Evolutionary conservation across 1,284 basidiomycete species (phyloP).

Genomic region (Melampsora americana): DNA sequence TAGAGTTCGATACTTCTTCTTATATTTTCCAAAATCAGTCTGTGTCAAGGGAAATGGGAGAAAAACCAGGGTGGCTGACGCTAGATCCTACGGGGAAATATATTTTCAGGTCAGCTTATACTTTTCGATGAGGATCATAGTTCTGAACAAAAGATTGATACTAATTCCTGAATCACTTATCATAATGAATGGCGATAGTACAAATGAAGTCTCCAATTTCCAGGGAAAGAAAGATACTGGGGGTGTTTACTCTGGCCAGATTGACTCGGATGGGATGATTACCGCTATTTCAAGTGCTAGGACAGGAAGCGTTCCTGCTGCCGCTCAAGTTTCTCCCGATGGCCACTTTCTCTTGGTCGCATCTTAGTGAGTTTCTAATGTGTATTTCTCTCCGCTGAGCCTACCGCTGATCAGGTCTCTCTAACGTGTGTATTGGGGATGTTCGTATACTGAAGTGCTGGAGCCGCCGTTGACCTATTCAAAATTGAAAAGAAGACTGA

Average conservation of each 20-base stretch:
- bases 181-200: neutral
- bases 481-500: slow-evolving; percentile 1
- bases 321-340: neutral
- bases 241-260: slow-evolving; percentile 7
- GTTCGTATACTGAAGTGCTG: neutral
- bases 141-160: too few relatives aligned
- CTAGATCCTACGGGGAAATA: slow-evolving; percentile 1
- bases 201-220: slow-evolving; percentile 1
- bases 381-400: neutral
- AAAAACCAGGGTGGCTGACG: slow-evolving; percentile 1
- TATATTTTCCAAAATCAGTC: slow-evolving; percentile 2
- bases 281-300: neutral
- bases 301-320: neutral
- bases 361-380: neutral
- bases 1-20: slow-evolving; percentile 5
- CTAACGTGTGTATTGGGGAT: neutral
- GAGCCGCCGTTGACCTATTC: neutral
- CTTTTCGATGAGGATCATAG: too few relatives aligned
- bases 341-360: slow-evolving; percentile 1
- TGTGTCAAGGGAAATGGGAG: neutral
- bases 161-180: too few relatives aligned
- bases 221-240: slow-evolving; percentile 3
- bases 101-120: slow-evolving; percentile 2
- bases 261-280: neutral
- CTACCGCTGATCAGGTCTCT: neutral